Conservation (phyloP, 208 protist genomes). For the Acanthamoeba healyi region DNA sequence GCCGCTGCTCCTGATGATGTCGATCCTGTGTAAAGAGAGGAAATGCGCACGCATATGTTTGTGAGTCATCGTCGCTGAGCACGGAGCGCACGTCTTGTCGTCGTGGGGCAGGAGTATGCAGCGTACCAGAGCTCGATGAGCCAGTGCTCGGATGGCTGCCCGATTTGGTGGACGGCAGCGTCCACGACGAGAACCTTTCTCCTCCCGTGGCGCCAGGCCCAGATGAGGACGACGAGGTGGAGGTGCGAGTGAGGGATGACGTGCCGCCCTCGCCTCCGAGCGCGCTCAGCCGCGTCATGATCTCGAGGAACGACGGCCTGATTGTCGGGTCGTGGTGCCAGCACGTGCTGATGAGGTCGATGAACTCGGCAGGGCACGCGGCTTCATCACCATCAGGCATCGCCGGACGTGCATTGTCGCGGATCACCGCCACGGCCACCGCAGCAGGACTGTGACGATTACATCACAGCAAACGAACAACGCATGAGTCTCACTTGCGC, state of each 20-base stretch:
- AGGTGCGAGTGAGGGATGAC: neutral
- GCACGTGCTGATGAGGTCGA: neutral
- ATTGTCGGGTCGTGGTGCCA: neutral
- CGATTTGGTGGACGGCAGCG: neutral
- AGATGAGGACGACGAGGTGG: neutral
- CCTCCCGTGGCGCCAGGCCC: neutral
- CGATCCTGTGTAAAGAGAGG: neutral
- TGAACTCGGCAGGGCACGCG: neutral
- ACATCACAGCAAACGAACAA: too few species aligned
- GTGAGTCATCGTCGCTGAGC: too few species aligned
- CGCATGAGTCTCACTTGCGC: too few species aligned
- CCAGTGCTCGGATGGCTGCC: neutral
- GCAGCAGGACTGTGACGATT: neutral
- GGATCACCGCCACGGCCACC: neutral
- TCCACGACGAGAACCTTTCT: neutral
- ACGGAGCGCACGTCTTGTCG: neutral
- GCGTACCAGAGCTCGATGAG: neutral
- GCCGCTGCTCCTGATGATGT: too few species aligned
- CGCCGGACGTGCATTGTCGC: neutral
- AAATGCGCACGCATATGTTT: neutral
- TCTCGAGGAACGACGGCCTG: neutral
- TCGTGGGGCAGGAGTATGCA: too few species aligned
- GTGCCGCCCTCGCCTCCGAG: neutral
- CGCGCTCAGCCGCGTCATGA: slow-evolving; percentile 1
- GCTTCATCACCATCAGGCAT: neutral